Base-by-base conservation (phyloP, 495 filamentous ascomycete species). In the Hamigera avellanea region DNA sequence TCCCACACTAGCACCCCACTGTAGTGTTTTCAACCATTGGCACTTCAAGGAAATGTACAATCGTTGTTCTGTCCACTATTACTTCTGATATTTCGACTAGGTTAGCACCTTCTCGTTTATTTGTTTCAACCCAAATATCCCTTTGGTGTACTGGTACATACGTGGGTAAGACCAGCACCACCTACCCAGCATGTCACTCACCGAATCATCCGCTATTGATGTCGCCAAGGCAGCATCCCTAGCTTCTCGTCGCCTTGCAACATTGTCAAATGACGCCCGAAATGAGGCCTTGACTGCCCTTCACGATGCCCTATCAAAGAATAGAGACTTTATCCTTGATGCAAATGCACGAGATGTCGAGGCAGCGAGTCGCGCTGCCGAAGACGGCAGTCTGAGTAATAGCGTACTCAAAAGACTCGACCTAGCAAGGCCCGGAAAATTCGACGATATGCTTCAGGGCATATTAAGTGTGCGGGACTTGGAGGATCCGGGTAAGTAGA, bases 361-460 rank as follows among this genome's bases (percentile, higher is more conserved):
- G 42, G 57, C 70, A 7, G 93, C 93, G 15, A 72, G 67, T 23
- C 66, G 73, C 42, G 82, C 83, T 29, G 84, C 80, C 8, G 73
- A 73, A 15, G 69, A 72, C 42, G 89, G 89, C 27, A 62, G 76
- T 36, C 58, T 96, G 15, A 93, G 78, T 48, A 72, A 81, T 45
- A 93, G 86, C 54, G 69, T 99, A 13, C 69, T 96, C n/a, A 91
- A 94, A 48, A 69, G 91, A 44, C 67, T 99, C 35, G 89, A 96
- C 47, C 63, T 98, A 8, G 74, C 77, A 7, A 80, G 81, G 52
- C 72, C 74, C 36, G 86, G 88, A 26, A 96, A 98, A 65, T 98
- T 78, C 72, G 85, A 95, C 47, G 91, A 95, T 46, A 99, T 96
- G 91, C 70, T 99, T 32, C 78, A 93, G 57, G 93, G 91, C 18